These are phyloP conservation scores for Cladophialophora exuberans DNA, from an alignment of 2,329 filamentous ascomycete species.

Conservation along the genomic window DNA sequence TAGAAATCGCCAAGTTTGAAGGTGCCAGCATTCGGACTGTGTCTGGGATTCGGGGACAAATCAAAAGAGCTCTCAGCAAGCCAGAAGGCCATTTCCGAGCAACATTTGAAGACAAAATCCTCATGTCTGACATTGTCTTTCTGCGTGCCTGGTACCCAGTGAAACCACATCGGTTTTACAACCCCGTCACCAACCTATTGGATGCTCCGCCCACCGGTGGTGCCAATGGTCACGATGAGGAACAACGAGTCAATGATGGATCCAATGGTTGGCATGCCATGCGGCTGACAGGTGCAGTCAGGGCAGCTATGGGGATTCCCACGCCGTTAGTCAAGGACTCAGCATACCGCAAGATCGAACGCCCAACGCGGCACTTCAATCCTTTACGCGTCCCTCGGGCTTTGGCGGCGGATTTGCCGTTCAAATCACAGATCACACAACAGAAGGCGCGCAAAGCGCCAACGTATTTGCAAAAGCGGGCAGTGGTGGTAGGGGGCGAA, in stretches of 20 bases:
- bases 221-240: conserved; percentile 24
- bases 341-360: conserved; percentile 71
- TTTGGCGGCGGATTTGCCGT: conserved; percentile 78
- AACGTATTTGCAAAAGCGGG: conserved; percentile 94
- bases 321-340: conserved; percentile 84
- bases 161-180: conserved; percentile 94
- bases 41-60: conserved; percentile 91
- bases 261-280: conserved; percentile 75
- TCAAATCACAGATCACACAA: conserved; percentile 84
- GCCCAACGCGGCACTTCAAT: conserved; percentile 74
- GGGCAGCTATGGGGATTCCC: conserved; percentile 71
- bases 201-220: conserved; percentile 51
- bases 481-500: conserved; percentile 81
- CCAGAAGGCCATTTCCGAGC: conserved; percentile 95
- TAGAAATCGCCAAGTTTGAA: conserved; percentile 98
- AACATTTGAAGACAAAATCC: conserved; percentile 97
- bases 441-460: conserved; percentile 78
- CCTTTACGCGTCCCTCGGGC: conserved; percentile 54
- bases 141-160: conserved; percentile 95
- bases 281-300: conserved; percentile 91
- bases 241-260: conserved; percentile 32
- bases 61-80: conserved; percentile 91
- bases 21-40: conserved; percentile 95
- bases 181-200: conserved; percentile 89
- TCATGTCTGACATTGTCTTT: conserved; percentile 96